Evolutionary conservation across 225 moss, liverwort and hornwort genomes (phyloP).

Genomic region (Takakia lepidozioides): DNA sequence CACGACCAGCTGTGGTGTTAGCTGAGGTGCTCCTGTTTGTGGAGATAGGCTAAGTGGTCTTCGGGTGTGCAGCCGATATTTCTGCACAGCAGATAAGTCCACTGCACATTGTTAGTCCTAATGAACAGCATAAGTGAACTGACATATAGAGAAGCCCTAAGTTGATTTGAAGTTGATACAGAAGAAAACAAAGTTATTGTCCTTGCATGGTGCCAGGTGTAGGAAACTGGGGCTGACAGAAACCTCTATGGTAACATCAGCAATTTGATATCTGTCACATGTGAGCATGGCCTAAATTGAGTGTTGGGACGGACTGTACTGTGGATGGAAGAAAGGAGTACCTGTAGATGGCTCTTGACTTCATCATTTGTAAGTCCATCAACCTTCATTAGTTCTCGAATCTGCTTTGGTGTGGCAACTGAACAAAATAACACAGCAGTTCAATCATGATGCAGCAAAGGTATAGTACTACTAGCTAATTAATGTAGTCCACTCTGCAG

Average conservation of each 20-base stretch:
- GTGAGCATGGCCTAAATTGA: too few species aligned
- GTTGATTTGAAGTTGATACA: too few species aligned
- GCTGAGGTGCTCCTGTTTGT: slow-evolving; percentile 17
- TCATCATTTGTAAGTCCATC: slow-evolving; percentile 98
- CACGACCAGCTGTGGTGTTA: slow-evolving; percentile 39
- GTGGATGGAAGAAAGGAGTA: background rate
- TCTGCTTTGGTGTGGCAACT: slow-evolving; percentile 98
- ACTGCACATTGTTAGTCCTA: background rate
- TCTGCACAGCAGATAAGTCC: slow-evolving; percentile 12
- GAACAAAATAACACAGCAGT: background rate
- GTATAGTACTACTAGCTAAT: background rate
- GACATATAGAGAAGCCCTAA: too few species aligned
- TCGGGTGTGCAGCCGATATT: slow-evolving; percentile 51
- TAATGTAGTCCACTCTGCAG: background rate
- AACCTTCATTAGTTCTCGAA: slow-evolving; percentile 97
- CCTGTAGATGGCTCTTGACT: slow-evolving; percentile 83
- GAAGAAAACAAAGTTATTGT: too few species aligned
- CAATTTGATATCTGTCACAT: too few species aligned
- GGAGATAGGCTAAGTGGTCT: slow-evolving; percentile 44
- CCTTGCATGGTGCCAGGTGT: too few species aligned
- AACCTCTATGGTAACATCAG: too few species aligned
- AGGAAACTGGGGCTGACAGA: too few species aligned
- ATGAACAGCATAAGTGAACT: too few species aligned
- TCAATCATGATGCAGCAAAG: background rate
- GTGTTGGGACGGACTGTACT: too few species aligned